These are phyloP conservation scores for Phytopythium ostracodes DNA, from an alignment of 352 stramenopile species.

Conservation along the genomic window DNA sequence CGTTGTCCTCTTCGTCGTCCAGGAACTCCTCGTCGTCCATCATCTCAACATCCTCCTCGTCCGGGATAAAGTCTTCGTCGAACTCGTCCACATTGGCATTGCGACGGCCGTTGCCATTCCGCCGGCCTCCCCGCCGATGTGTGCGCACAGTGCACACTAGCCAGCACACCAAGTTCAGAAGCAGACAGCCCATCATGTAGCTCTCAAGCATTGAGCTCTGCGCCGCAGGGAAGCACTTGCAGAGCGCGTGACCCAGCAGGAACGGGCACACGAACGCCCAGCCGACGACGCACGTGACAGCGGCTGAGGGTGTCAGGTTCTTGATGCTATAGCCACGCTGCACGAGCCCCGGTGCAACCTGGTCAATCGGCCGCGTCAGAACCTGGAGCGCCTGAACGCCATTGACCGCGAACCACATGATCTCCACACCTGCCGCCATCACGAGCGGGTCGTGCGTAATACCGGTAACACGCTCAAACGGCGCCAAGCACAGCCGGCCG, in stretches of 20 bases:
- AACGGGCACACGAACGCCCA: conserved; percentile 72
- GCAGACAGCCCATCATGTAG: conserved; percentile 76
- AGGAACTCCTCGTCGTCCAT: conserved; percentile 22
- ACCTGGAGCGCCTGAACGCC: conserved; percentile 53
- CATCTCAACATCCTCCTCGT: conserved; percentile 13
- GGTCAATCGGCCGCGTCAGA: conserved; percentile 53
- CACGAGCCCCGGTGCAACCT: conserved; percentile 52
- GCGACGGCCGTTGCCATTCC: conserved; percentile 8
- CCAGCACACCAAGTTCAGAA: conserved; percentile 71
- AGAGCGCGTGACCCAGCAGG: conserved; percentile 61
- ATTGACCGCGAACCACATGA: conserved; percentile 73
- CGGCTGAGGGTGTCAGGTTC: conserved; percentile 54
- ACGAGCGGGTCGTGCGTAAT: conserved; percentile 75
- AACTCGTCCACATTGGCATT: conserved; percentile 15
- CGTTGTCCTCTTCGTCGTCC: conserved; percentile 29
- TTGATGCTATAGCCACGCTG: conserved; percentile 68
- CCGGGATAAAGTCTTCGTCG: conserved; percentile 16
- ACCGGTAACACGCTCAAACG: conserved; percentile 63
- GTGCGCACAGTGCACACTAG: conserved; percentile 72
- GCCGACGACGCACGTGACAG: conserved; percentile 45
- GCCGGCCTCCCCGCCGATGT: conserved; percentile 31
- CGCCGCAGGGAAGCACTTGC: conserved; percentile 39
- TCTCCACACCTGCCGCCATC: conserved; percentile 67
- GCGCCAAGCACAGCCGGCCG: conserved; percentile 57
- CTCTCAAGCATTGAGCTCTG: conserved; percentile 49